Base-by-base conservation (phyloP, 805 yeast species). In the Kazachstania taianensis region DNA sequence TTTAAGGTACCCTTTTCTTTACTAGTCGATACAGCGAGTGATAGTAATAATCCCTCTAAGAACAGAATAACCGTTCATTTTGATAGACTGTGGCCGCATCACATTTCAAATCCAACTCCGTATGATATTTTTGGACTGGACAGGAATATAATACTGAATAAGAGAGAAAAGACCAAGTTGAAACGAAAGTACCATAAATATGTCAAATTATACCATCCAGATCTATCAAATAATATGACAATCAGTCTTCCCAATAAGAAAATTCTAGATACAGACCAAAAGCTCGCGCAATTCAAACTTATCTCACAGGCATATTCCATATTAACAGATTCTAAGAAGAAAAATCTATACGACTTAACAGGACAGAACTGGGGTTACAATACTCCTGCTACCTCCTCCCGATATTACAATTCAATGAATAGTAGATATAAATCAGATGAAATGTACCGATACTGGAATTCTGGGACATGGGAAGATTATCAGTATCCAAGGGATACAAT, bases 121-220 rank as follows among this genome's bases (percentile, higher is more conserved):
- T 78, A 79, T 48, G 83, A 82, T 23, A 66, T 85, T 4, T 70
- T 85, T 38, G 69, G 70, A 4, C 49, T 73, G 18, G 43, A 54
- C 2, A 15, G 28, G 14, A 41, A 44, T 4, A 14, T 19, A 1
- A 52, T 52, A 17, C 55, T 69, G 29, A 14, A 26, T 26, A 26
- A 13, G 17, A n/a, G 17, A 26, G 67, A 68, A 37, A 54, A 54
- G 33, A 55, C 47, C 12, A 42, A 53, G 20, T 55, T 78, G 35
- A 72, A 72, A 40, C 42, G 57, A 17, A 67, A 68, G 30, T 81
- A 78, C 49, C 72, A 70, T 44, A 65, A 70, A 36, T 61, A 74
- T 32, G 86, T 86, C 8, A 82, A 81, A 54, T 51, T 76, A 7
- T 86, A 86, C 48, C 96, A 86, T 53, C 96, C 96, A 0, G 96